These are phyloP conservation scores for Dorcoceras hygrometricum DNA, from an alignment of 257 asterid genomes.

Conservation along the genomic window DNA sequence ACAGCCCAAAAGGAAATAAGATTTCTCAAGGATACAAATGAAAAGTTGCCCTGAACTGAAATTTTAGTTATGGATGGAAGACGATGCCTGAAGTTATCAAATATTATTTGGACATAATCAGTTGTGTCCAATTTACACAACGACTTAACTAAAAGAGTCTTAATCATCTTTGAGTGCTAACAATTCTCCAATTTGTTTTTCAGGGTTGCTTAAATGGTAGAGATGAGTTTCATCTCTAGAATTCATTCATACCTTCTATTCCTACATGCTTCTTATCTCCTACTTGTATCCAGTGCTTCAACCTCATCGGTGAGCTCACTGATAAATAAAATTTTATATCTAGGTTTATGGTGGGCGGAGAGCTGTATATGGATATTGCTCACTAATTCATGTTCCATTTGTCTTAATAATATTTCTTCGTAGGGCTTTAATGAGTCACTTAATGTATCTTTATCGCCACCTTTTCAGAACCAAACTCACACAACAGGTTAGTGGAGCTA, in stretches of 20 bases:
- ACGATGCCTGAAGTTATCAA: not conserved
- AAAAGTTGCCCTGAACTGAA: not conserved
- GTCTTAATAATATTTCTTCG: not conserved
- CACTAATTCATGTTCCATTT: slow-evolving; percentile 2
- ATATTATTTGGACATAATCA: not conserved
- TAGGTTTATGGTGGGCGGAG: not conserved
- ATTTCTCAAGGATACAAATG: not conserved
- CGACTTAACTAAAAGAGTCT: not conserved
- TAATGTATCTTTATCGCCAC: slow-evolving; percentile 24
- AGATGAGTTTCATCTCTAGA: slow-evolving; percentile 29
- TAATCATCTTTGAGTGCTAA: not conserved
- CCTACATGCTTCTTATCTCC: slow-evolving; percentile 32
- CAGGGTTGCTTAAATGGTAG: slow-evolving; percentile 25
- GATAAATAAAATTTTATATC: not conserved
- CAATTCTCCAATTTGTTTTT: not conserved
- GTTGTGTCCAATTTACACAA: not conserved
- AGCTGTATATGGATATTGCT: not conserved
- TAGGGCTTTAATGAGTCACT: slow-evolving; percentile 37
- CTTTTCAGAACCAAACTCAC: slow-evolving; percentile 37
- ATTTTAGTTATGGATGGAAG: not conserved
- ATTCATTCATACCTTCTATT: slow-evolving; percentile 22
- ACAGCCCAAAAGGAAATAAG: no score
- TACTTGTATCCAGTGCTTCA: slow-evolving; percentile 37
- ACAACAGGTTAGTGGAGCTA: slow-evolving; percentile 29
- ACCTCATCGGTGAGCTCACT: slow-evolving; percentile 40